A percentile compares a stretch with the other conserved stretches of the same genome.
Evolutionary conservation across 306 rosid species (phyloP).

Genomic region (Purshia tridentata): DNA sequence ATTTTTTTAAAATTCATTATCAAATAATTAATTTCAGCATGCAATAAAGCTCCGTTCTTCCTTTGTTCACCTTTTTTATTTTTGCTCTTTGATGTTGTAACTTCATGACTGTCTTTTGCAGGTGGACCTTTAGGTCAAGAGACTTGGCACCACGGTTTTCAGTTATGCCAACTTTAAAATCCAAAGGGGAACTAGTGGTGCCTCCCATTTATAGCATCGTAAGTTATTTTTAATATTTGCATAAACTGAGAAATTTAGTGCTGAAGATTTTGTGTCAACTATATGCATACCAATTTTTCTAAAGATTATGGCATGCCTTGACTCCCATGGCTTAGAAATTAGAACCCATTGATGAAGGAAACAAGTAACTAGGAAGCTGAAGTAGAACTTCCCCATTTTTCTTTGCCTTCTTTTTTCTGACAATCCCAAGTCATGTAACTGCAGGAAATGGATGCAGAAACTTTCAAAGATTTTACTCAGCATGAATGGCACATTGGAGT

Average conservation of each 20-base stretch:
- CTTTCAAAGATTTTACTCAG: conserved; percentile 70
- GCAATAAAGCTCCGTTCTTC: not conserved
- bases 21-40: not conserved
- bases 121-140: conserved; percentile 95
- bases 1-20: not conserved
- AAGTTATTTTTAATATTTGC: conserved; percentile 24
- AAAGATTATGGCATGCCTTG: not conserved
- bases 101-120: conserved; percentile 34
- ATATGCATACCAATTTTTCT: not conserved
- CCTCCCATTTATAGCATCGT: conserved; percentile 87
- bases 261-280: not conserved
- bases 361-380: not conserved
- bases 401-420: conserved; percentile 15
- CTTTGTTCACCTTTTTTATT: not conserved
- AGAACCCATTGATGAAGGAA: not conserved
- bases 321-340: not conserved
- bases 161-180: conserved; percentile 68
- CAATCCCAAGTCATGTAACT: conserved; percentile 22
- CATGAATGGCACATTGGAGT: conserved; percentile 91
- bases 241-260: not conserved
- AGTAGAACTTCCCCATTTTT: not conserved
- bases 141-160: conserved; percentile 84
- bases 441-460: conserved; percentile 92
- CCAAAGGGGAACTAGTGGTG: conserved; percentile 51
- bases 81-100: not conserved